Evolutionary conservation across 2,329 filamentous ascomycete genomes (phyloP), one percentile per base, ranked within the genome.

Genomic region (Clathrospora elynae): DNA sequence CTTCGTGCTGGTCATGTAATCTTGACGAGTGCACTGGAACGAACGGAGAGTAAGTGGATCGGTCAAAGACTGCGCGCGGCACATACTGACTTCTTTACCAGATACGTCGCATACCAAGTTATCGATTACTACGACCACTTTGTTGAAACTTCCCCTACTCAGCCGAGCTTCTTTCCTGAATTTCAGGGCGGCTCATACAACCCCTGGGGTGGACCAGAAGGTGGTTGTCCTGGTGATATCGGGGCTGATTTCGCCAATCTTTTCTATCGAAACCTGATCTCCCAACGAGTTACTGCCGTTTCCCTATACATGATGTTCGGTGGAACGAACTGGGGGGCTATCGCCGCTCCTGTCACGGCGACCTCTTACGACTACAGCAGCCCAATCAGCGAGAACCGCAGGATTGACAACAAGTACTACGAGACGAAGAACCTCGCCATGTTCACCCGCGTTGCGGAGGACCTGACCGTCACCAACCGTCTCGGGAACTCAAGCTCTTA

Each of bases 241-340:
- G 79, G 79, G 1, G 73, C 77, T 0, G 78, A 83, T 32, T 86
- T 82, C 51, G 82, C 79, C 1, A 84, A 85, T 42, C 61, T 86
- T 3, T 85, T 83, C 66, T 86, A 86, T 61, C 74, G 81, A 8
- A 78, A 84, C 57, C 76, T 84, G 38, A 78, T 85, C 17, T 79
- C 75, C 17, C 78, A 85, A 53, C 73, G 79, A 1, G 75, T 84
- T 3, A 82, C 80, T 0, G 80, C 79, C 0, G 75, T 84, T 40
- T 83, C 76, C 19, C 63, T 86, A 2, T 86, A 86, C 59, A 85
- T 86, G 81, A 67, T 83, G 36, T 86, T 78, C 37, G 83, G 83
- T 3, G 83, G 83, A 2, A 85, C 83, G 0, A 84, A 80, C 49
- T 85, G 81, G 81, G 82, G 82, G 4, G 77, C 77, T 33, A 68